Percentiles rank a stretch among this genome's conserved stretches.
These are phyloP conservation scores for Stachybotrys chlorohalonatus DNA, from an alignment of 2,329 filamentous ascomycete genomes.

Conservation along the genomic window DNA sequence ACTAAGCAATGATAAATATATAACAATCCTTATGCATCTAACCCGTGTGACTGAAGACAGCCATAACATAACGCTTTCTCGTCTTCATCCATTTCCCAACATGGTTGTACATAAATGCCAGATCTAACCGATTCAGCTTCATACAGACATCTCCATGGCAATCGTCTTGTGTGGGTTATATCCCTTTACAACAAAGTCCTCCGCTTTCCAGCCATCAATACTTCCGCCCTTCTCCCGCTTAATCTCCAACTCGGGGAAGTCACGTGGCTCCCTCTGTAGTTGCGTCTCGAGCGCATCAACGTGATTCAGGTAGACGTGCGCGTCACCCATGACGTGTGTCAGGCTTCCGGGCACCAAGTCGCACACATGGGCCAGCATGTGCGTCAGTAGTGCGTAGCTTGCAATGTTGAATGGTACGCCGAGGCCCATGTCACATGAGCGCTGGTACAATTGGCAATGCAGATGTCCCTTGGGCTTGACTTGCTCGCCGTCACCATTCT, in stretches of 20 bases:
- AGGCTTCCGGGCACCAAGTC: slow-evolving; percentile 78
- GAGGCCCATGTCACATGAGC: slow-evolving; percentile 93
- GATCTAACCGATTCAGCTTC: not conserved
- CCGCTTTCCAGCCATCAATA: slow-evolving; percentile 83
- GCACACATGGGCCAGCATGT: slow-evolving; percentile 87
- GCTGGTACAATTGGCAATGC: slow-evolving; percentile 85
- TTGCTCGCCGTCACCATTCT: slow-evolving; percentile 22
- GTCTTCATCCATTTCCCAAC: not conserved
- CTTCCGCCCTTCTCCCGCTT: slow-evolving; percentile 56
- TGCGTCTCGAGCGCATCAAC: slow-evolving; percentile 79
- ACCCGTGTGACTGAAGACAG: no score
- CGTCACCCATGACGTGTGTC: slow-evolving; percentile 94
- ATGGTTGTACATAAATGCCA: not conserved
- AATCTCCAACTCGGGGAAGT: slow-evolving; percentile 75
- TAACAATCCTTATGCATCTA: no score
- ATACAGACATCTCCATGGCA: slow-evolving; percentile 98
- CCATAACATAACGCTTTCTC: not conserved
- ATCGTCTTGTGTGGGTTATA: slow-evolving; percentile 90
- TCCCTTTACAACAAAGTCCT: slow-evolving; percentile 79
- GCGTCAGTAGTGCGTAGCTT: slow-evolving; percentile 83
- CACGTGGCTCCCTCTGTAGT: slow-evolving; percentile 66
- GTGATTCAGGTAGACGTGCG: slow-evolving; percentile 94
- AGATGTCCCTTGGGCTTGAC: slow-evolving; percentile 58
- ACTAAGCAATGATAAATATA: no score
- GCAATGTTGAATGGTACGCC: slow-evolving; percentile 98